Evolutionary conservation across 2,329 filamentous ascomycete genomes (phyloP), one percentile per base, ranked within the genome.

Genomic region (Colletotrichum eleusines): DNA sequence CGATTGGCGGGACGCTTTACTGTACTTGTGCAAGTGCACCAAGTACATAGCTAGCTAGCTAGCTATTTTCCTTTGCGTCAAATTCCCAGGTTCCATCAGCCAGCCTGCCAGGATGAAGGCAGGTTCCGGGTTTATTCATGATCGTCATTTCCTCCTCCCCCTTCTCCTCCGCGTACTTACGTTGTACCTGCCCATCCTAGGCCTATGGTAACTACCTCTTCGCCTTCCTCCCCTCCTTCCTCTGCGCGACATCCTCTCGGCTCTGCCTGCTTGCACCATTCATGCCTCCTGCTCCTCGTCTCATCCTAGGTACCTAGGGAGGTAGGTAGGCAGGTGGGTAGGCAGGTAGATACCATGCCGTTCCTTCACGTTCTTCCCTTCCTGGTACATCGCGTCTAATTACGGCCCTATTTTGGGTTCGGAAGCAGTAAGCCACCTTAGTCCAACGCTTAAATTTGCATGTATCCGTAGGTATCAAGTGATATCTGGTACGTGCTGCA

Each of bases 331-430:
- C n/a, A n/a, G n/a, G n/a, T n/a, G n/a, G n/a, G n/a, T n/a, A n/a
- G n/a, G n/a, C n/a, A n/a, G n/a, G n/a, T n/a, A n/a, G n/a, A n/a
- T n/a, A 66, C 48, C 44, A 33, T 50, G 23, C 28, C 53, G 18
- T 66, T 26, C 31, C n/a, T 26, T 9, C 40, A 18, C 64, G 46
- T n/a, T 48, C 38, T 35, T 58, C 44, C 33, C 28, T 64, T 26
- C 16, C 59, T n/a, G 42, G 20, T 23, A 23, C 60, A 40, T 35
- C 14, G 53, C 20, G 48, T 48, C 51, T 54, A 54, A 35, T 53
- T 63, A 23, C 65, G 16, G 48, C 57, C 64, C 31, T 62, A 33
- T 40, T 50, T 23, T 18, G 33, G 48, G 40, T 35, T 33, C n/a
- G 58, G 28, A 18, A 26, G n/a, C 7, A 35, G n/a, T 7, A 54